Evolutionary conservation across 345 rosid genomes (phyloP).

Genomic region (Eucalyptus sp.): DNA sequence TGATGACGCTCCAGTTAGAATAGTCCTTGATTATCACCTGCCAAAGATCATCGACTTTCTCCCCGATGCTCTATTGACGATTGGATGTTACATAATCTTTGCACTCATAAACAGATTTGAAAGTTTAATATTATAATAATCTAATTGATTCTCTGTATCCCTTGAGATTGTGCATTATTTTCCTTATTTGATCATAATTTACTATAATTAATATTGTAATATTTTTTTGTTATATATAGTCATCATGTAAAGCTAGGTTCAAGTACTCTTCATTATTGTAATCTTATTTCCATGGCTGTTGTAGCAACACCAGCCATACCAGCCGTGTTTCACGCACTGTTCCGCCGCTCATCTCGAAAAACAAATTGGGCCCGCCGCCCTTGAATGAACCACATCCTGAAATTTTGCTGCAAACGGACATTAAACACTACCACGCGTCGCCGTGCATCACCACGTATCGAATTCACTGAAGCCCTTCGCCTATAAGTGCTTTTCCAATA

Average conservation of each 20-base stretch:
- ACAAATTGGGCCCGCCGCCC: not conserved
- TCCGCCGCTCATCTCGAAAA: not conserved
- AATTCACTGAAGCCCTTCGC: not conserved
- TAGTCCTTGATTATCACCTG: slow-evolving; percentile 30
- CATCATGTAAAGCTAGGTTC: not conserved
- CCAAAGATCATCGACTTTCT: slow-evolving; percentile 71
- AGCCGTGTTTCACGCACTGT: accelerated
- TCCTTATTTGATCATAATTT: not conserved
- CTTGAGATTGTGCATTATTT: not conserved
- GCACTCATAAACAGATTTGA: slow-evolving; percentile 65
- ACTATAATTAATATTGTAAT: not conserved
- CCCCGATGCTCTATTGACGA: slow-evolving; percentile 48
- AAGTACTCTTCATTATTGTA: not conserved
- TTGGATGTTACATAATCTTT: slow-evolving; percentile 56
- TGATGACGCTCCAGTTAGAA: not conserved
- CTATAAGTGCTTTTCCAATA: not conserved
- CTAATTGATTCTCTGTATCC: not conserved
- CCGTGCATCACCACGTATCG: not conserved
- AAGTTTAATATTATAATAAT: slow-evolving; percentile 5
- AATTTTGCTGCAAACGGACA: too few species aligned
- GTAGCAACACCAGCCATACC: not conserved
- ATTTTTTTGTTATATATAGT: not conserved
- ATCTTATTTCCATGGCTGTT: not conserved
- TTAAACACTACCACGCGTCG: not conserved
- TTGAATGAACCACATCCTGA: not conserved